Evolutionary conservation across 306 rosid genomes (phyloP).

Genomic region (Vachellia collinsii): DNA sequence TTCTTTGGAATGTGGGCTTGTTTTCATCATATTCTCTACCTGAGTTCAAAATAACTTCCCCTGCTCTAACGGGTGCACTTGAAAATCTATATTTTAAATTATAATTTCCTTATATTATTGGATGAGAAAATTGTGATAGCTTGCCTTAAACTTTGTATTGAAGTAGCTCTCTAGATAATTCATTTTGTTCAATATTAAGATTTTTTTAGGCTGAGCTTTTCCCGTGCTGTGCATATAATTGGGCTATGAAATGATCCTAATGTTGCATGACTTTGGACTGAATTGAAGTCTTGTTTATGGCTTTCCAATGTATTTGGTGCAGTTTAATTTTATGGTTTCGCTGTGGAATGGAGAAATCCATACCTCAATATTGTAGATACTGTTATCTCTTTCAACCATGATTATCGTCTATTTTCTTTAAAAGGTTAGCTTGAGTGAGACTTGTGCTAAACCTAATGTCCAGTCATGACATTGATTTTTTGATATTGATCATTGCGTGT

Average conservation of each 20-base stretch:
- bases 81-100: not conserved
- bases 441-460: not conserved
- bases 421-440: not conserved
- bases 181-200: not conserved
- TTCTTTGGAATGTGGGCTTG: slow-evolving; percentile 16
- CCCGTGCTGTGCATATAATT: not conserved
- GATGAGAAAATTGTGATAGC: slow-evolving; percentile 1
- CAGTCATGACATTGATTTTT: not conserved
- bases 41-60: not conserved
- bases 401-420: not conserved
- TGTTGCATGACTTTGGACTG: not conserved
- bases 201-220: not conserved
- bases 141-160: slow-evolving; percentile 23
- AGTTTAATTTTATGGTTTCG: not conserved
- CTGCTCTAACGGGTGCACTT: not conserved
- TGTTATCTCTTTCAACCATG: slow-evolving; percentile 10
- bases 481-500: not conserved
- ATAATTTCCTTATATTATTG: not conserved
- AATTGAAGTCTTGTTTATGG: not conserved
- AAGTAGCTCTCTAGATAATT: slow-evolving; percentile 2
- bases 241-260: not conserved
- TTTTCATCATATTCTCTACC: slow-evolving; percentile 11
- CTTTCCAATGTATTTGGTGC: slow-evolving; percentile 1
- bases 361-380: not conserved
- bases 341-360: not conserved